phyloP scores from a whole-genome alignment of 805 yeast genomes.

The Saturnispora mendoncae region DNA sequence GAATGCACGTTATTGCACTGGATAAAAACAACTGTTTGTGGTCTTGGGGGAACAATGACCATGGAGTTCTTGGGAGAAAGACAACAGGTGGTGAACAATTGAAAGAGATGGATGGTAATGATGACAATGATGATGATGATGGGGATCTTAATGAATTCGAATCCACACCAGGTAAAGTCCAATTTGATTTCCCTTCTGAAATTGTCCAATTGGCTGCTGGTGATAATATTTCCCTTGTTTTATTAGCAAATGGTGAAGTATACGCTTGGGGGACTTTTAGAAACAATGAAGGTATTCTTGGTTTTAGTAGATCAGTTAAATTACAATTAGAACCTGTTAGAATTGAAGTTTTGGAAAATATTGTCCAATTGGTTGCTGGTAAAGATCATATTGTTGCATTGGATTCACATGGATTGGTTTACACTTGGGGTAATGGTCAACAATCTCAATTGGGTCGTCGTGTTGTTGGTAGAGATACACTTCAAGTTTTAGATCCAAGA shows the following conservation, averaged over 20 bases:
- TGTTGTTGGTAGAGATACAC: constrained; percentile 68
- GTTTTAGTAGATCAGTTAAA: constrained; percentile 58
- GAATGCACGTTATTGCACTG: constrained; percentile 85
- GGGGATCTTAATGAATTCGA: constrained; percentile 85
- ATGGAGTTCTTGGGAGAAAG: constrained; percentile 84
- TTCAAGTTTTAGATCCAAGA: constrained; percentile 67
- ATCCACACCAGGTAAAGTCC: constrained; percentile 79
- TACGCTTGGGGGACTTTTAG: constrained; percentile 98
- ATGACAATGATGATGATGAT: constrained; percentile 61
- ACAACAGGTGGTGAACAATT: constrained; percentile 57
- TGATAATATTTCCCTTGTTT: constrained; percentile 78
- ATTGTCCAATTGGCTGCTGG: constrained; percentile 85
- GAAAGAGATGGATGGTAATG: constrained; percentile 51
- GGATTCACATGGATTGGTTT: constrained; percentile 77
- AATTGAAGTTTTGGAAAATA: constrained; percentile 51
- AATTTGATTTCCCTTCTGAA: constrained; percentile 45
- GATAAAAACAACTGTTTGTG: constrained; percentile 73
- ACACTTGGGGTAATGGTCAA: constrained; percentile 97
- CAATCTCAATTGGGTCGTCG: constrained; percentile 87
- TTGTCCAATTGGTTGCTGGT: constrained; percentile 82
- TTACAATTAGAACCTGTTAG: constrained; percentile 63
- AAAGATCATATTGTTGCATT: constrained; percentile 86
- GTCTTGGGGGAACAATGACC: constrained; percentile 98
- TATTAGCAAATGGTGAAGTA: constrained; percentile 75
- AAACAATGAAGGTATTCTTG: constrained; percentile 84